Base-by-base conservation (phyloP, 1,284 basidiomycete genomes). In the Cutaneotrichosporon curvatum region DNA sequence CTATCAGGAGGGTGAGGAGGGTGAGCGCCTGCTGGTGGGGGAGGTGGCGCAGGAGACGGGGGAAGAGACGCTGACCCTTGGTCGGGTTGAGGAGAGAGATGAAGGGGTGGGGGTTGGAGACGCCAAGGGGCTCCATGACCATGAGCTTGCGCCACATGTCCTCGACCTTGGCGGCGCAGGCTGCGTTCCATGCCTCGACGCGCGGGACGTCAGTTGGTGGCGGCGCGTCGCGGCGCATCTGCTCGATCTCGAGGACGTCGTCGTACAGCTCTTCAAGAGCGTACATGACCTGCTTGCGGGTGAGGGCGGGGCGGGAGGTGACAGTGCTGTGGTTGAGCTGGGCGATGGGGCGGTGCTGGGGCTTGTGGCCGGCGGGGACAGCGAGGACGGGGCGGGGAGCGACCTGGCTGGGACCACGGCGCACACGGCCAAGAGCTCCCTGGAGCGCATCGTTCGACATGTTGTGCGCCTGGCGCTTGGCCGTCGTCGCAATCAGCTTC, bases 311-410 rank as follows among this genome's bases (percentile, higher is more conserved):
- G 81, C 85, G 67, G 25, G 25, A 28, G 81, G 56, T 58, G 18
- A 60, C 53, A 22, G 62, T 60, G 5, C 63, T 55, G 19, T 58
- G 57, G 45, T 67, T 66, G 38, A 68, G 60, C 21, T 59, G 51
- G 36, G 51, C 57, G 36, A 59, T 58, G 2, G 82, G 79, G 3
- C 62, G 59, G 37, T 60, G 45, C 34, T 60, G 56, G n/a, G 57
- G 53, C 37, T 58, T 56, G 43, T 78, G 77, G 2, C 73, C 63
- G 4, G 75, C 68, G 22, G 77, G 70, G 37, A 98, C 86, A 69
- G 97, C 90, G 4, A 98, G 78, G 35, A 98, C 81, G 57, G 95
- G 94, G 37, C 92, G 81, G 20, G 94, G 95, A n/a, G 90, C 90
- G 30, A 89, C 88, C 28, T 63, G 65, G 40, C 55, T 59, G 10